Evolutionary conservation across 768 basidiomycete species (phyloP).

Genomic region (Exsudoporus frostii): DNA sequence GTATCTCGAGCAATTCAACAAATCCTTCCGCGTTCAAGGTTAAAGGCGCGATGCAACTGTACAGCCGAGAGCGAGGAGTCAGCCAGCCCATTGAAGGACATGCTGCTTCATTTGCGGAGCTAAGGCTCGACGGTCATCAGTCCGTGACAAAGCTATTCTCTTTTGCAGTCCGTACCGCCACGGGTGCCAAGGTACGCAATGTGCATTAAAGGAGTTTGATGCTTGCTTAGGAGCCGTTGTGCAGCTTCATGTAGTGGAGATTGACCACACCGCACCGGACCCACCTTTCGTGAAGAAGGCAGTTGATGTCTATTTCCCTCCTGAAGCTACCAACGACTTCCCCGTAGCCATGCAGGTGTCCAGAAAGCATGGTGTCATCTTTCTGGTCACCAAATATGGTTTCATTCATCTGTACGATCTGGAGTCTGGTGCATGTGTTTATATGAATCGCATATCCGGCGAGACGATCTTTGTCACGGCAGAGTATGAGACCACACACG

Average conservation of each 20-base stretch:
- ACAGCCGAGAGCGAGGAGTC: constrained; percentile 87
- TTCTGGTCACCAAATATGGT: constrained; percentile 97
- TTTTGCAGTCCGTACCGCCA: constrained; percentile 94
- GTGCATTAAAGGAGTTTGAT: background rate
- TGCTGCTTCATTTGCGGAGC: constrained; percentile 91
- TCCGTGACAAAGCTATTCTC: constrained; percentile 87
- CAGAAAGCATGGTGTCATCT: constrained; percentile 93
- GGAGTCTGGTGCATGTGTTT: constrained; percentile 94
- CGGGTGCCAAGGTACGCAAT: constrained; percentile 85
- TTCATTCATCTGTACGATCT: constrained; percentile 99
- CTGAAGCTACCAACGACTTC: constrained; percentile 97
- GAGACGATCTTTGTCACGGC: constrained; percentile 99
- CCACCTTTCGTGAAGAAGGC: constrained; percentile 95
- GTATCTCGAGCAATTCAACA: constrained; percentile 87
- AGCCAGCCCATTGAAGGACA: constrained; percentile 99
- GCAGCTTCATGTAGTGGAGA: constrained; percentile 96
- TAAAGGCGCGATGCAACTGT: constrained; percentile 97
- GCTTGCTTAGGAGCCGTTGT: constrained; percentile 8
- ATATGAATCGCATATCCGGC: constrained; percentile 99
- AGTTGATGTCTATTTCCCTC: constrained; percentile 98
- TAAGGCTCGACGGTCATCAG: constrained; percentile 87
- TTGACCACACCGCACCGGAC: constrained; percentile 91
- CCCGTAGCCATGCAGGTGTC: constrained; percentile 99
- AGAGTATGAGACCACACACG: constrained; percentile 89
- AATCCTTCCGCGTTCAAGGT: constrained; percentile 98